Evolutionary conservation across 768 basidiomycete species (phyloP).

Genomic region (Dentipellis sp.): DNA sequence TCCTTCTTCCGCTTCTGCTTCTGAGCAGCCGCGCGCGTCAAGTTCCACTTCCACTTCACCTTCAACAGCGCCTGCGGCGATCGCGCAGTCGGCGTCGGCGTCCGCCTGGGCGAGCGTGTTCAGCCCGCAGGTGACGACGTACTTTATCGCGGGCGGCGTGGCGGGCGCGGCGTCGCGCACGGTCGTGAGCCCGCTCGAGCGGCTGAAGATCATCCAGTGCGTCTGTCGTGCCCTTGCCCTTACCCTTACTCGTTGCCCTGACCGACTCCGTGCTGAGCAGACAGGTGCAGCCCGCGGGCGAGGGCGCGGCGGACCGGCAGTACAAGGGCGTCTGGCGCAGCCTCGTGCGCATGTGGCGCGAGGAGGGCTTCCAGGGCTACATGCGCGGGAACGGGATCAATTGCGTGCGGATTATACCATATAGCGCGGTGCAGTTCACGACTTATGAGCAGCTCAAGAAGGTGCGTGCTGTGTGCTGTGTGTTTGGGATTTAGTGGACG

Average conservation of each 20-base stretch:
- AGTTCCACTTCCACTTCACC: not conserved
- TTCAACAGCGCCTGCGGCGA: not conserved
- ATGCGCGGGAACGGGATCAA: constrained; percentile 95
- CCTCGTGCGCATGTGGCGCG: constrained; percentile 82
- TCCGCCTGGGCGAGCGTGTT: constrained; percentile 14
- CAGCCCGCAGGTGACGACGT: constrained; percentile 31
- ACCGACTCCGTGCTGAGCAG: constrained; percentile 28
- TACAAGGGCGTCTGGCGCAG: constrained; percentile 83
- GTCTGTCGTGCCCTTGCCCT: constrained; percentile 21
- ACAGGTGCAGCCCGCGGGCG: constrained; percentile 71
- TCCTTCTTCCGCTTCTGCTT: too few species aligned
- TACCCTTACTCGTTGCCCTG: not conserved
- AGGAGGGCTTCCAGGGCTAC: constrained; percentile 88
- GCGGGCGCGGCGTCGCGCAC: constrained; percentile 72
- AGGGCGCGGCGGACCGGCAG: constrained; percentile 38
- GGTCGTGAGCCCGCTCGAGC: constrained; percentile 85
- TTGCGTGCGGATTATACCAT: constrained; percentile 89
- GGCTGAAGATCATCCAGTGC: constrained; percentile 95
- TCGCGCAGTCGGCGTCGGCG: not conserved
- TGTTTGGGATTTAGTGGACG: constrained; percentile 21
- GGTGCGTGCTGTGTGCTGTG: constrained; percentile 31
- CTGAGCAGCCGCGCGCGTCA: not conserved
- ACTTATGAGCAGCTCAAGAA: constrained; percentile 90
- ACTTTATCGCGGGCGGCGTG: constrained; percentile 46
- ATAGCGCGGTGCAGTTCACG: constrained; percentile 78